Base-by-base conservation (phyloP, 202 grass and related monocot genomes). In the Setaria italica region DNA sequence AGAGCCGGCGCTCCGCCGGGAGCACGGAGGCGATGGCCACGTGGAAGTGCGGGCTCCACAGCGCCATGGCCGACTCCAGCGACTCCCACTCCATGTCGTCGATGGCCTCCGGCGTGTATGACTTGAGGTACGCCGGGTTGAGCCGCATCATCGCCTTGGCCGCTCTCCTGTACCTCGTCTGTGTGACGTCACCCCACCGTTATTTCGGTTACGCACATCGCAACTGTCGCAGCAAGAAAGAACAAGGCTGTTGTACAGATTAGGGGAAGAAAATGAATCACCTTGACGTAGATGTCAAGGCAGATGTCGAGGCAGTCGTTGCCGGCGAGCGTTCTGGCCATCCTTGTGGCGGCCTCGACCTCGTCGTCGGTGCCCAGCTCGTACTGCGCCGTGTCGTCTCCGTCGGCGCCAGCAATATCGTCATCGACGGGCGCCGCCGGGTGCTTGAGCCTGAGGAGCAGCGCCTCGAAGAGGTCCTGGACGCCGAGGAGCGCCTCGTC, bases 241-340 rank as follows among this genome's bases (percentile, higher is more conserved):
- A 35, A 35, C 7, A 43, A 7, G 16, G 50, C 4, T 33, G 20
- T 72, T 14, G 39, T 41, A 41, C 0, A 41, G 4, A 41, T 41
- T 41, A 6, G 39, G 39, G 39, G 39, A 30, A 54, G 48, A 43
- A 46, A 57, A 37, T 6, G 56, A 47, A 33, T 59, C 55, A 88
- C 86, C 81, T 82, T 94, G 39, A 91, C 78, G 89, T 89, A 94
- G 78, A 94, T 91, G 55, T 94, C 92, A 37, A 94, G 79, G 81
- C 89, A 89, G 81, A 94, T 94, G 50, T 94, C 92, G 20, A 94
- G 30, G 78, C 92, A 94, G 58, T 94, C 84, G 85, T 94, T 94
- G 21, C 57, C 83, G 48, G 89, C 84, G 30, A 94, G 92, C 55
- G 89, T 91, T 58, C 48, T 84, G 5, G 92, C 85, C 54, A 91